These are phyloP conservation scores for Uncinocarpus reesii DNA, from an alignment of 2,329 filamentous ascomycete species.

Conservation along the genomic window DNA sequence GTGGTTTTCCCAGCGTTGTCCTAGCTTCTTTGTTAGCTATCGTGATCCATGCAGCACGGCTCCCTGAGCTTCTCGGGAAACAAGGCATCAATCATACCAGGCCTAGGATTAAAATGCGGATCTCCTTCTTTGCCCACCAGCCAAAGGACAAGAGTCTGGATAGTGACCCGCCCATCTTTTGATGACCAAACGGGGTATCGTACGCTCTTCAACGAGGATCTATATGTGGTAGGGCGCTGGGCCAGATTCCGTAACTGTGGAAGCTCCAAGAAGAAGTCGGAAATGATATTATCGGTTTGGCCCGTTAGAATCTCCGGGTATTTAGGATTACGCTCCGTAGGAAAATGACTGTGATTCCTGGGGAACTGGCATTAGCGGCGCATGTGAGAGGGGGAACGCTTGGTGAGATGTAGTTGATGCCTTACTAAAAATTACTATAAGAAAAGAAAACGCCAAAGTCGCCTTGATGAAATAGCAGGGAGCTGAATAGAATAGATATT, in stretches of 20 bases:
- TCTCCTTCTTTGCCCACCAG: conserved; percentile 92
- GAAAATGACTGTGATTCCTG: background rate
- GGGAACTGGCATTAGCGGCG: background rate
- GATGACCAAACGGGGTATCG: background rate
- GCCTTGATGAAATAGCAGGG: background rate
- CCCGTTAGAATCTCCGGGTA: background rate
- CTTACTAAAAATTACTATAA: background rate
- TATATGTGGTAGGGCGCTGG: background rate
- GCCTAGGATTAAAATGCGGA: conserved; percentile 86
- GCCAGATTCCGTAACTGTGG: no score
- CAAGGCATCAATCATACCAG: conserved; percentile 52
- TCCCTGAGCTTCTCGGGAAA: conserved; percentile 9
- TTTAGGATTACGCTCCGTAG: background rate
- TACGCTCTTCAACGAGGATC: conserved; percentile 1
- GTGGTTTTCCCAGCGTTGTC: conserved; percentile 99
- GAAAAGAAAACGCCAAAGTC: background rate
- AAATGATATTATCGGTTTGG: background rate
- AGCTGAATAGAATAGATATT: background rate
- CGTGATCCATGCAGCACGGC: background rate
- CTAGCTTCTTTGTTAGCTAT: conserved; percentile 39
- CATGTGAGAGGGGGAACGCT: background rate
- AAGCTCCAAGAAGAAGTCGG: background rate
- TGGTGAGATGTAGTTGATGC: background rate
- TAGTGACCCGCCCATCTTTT: conserved; percentile 47
- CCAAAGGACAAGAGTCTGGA: conserved; percentile 56